phyloP scores from a whole-genome alignment of 306 rosid genomes.

The Trifolium pratense region DNA sequence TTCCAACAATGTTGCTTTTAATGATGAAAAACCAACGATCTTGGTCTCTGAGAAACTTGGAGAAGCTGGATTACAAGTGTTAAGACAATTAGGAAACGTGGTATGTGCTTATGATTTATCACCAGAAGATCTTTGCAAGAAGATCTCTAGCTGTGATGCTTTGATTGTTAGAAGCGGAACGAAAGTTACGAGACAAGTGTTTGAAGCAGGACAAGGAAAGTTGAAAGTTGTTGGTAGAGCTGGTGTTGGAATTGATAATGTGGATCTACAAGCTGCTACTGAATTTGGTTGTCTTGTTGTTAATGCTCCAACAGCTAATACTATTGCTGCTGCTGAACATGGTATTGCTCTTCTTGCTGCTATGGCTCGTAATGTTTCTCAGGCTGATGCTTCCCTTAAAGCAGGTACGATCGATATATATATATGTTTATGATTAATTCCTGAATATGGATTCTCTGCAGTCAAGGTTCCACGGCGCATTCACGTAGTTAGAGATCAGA shows the following conservation, averaged over 20 bases:
- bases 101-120: slow-evolving; percentile 67
- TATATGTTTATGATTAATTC: not conserved
- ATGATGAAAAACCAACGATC: slow-evolving; percentile 50
- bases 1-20: not conserved
- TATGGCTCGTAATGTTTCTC: slow-evolving; percentile 89
- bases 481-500: too few species aligned
- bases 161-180: slow-evolving; percentile 88
- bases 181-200: slow-evolving; percentile 69
- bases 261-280: slow-evolving; percentile 91
- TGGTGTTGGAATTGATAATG: slow-evolving; percentile 94
- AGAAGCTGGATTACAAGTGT: slow-evolving; percentile 69
- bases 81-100: slow-evolving; percentile 63
- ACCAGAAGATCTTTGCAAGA: slow-evolving; percentile 62
- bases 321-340: slow-evolving; percentile 89
- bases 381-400: slow-evolving; percentile 87
- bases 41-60: slow-evolving; percentile 88
- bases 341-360: slow-evolving; percentile 83
- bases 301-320: slow-evolving; percentile 88
- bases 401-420: slow-evolving; percentile 61
- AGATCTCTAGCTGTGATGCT: slow-evolving; percentile 79
- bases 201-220: slow-evolving; percentile 71
- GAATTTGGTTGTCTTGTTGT: slow-evolving; percentile 89
- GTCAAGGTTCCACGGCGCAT: too few species aligned
- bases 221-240: slow-evolving; percentile 95
- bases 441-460: not conserved